Conservation (phyloP, 176 grass and related monocot genomes). For the Avena sativa region DNA sequence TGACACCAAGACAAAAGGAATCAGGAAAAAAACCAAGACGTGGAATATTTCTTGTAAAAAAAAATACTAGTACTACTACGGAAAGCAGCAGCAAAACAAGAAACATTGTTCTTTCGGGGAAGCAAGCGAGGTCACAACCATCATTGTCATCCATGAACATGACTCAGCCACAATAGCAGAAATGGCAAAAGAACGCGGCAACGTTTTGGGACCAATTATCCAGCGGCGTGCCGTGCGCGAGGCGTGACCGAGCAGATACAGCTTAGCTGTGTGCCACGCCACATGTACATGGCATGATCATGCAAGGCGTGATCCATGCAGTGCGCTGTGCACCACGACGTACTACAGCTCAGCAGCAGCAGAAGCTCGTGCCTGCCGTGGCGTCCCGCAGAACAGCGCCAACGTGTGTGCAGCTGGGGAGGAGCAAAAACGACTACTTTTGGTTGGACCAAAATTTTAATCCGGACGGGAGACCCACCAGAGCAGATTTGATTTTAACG, state of each 20-base stretch:
- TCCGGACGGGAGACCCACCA: neutral
- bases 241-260: neutral
- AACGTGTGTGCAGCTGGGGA: neutral
- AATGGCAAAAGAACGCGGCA: constrained; percentile 27
- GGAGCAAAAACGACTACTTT: neutral
- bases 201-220: neutral
- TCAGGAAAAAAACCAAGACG: neutral
- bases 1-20: constrained; percentile 21
- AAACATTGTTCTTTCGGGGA: constrained; percentile 33
- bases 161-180: neutral
- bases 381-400: neutral
- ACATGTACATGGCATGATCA: constrained; percentile 39
- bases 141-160: constrained; percentile 18
- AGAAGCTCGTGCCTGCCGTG: neutral
- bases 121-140: constrained; percentile 46
- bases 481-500: neutral
- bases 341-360: constrained; percentile 53
- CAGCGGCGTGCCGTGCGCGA: constrained; percentile 11
- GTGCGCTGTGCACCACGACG: constrained; percentile 41
- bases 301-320: constrained; percentile 49
- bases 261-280: constrained; percentile 8
- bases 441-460: neutral
- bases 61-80: neutral
- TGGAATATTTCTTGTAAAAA: neutral
- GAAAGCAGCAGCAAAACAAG: constrained; percentile 23